Evolutionary conservation across 2,329 filamentous ascomycete genomes (phyloP).

Genomic region (Fusarium hostae): DNA sequence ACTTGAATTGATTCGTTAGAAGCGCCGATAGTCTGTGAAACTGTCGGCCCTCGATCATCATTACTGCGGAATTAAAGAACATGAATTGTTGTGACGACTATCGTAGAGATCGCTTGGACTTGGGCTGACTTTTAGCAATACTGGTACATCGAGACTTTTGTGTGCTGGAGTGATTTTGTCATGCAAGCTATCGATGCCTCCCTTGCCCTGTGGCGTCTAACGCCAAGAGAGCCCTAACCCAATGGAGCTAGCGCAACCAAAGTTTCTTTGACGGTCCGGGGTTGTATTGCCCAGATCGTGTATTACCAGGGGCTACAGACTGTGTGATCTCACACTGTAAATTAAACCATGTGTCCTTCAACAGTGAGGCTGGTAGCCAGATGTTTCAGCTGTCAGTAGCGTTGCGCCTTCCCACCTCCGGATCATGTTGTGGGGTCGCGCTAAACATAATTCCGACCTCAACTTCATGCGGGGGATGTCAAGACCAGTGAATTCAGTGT

Average conservation of each 20-base stretch:
- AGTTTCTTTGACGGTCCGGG: background rate
- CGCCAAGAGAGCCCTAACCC: background rate
- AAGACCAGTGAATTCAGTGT: background rate
- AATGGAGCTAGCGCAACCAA: background rate
- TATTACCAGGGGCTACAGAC: background rate
- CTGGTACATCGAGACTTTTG: background rate
- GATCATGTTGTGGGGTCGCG: background rate
- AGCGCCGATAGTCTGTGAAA: too few relatives aligned
- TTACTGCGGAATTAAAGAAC: background rate
- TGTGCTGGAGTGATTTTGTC: background rate
- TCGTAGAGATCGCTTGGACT: background rate
- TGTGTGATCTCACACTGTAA: conserved; percentile 3
- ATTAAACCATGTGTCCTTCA: background rate
- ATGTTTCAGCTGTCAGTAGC: background rate
- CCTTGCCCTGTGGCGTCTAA: background rate
- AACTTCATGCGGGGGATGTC: background rate
- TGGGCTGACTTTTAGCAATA: background rate
- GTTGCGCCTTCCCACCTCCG: background rate
- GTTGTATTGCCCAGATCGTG: background rate
- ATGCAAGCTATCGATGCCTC: background rate
- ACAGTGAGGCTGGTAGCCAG: conserved; percentile 1
- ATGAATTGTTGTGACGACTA: background rate
- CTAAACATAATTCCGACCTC: conserved; percentile 22
- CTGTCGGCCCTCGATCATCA: too few relatives aligned
- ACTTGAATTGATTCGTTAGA: too few relatives aligned